Evolutionary conservation across 208 protist species (phyloP), one percentile per base, ranked within the genome.

Genomic region (Trypanosoma brucei): DNA sequence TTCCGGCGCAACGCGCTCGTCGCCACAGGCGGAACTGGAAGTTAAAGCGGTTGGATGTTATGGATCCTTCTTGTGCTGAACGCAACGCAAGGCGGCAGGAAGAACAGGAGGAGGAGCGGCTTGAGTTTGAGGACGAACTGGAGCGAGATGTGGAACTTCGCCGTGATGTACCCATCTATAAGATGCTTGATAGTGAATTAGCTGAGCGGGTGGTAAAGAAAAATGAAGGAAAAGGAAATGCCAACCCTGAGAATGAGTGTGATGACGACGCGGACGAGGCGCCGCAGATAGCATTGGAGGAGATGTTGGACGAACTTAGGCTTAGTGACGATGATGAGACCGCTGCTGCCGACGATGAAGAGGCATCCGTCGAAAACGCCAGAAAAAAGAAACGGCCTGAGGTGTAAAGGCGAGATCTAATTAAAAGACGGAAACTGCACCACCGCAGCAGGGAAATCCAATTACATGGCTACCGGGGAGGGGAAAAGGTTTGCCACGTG

Each of bases 91-190:
- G 37, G 52, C 13, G 52, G 11, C 45, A 55, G 58, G 38, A 67
- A 65, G 51, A 68, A 54, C 30, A 48, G 33, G 58, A 78, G 22
- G 66, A 69, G 63, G 65, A 80, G 44, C 31, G 53, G 48, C 57
- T 30, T 38, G 88, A 95, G 73, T 95, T 95, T 52, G 84, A 93
- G 60, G 88, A 95, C 55, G 88, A 95, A 49, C 62, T 95, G 36
- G 88, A 95, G 71, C 86, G 86, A 13, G 86, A 95, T 52, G 54
- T 65, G 53, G 85, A 95, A 64, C 72, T 93, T 55, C 85, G 88
- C 30, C 80, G 79, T 45, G 88, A 95, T 62, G 76, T 95, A 31
- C 74, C 72, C n/a, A 80, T 95, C 36, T 95, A 93, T 70, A 86
- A 84, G 50, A 55, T 86, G 57, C 57, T 83, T 49, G 75, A 89